These are phyloP conservation scores for Colletotrichum sp. DNA, from an alignment of 2,329 filamentous ascomycete genomes.

Conservation along the genomic window DNA sequence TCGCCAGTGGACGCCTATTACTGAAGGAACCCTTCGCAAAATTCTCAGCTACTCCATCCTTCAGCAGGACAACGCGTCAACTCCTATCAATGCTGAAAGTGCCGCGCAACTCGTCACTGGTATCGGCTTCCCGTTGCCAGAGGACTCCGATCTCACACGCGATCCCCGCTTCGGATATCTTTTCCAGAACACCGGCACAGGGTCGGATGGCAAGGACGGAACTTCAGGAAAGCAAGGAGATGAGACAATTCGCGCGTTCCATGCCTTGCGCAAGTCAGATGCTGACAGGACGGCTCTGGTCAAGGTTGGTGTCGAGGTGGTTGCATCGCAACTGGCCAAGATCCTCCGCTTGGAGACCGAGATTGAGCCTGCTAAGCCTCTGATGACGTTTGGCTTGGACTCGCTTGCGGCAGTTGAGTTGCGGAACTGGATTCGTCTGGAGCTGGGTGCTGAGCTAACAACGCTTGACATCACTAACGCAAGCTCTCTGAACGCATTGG, in stretches of 20 bases:
- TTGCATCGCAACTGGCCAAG: slow-evolving; percentile 27
- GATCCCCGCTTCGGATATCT: slow-evolving; percentile 8
- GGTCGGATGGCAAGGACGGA: not conserved
- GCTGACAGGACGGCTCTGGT: slow-evolving; percentile 22
- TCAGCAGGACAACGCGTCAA: slow-evolving; percentile 25
- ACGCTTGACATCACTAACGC: slow-evolving; percentile 34
- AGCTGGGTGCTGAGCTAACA: slow-evolving; percentile 29
- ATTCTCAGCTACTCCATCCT: slow-evolving; percentile 32
- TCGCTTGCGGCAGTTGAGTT: slow-evolving; percentile 34
- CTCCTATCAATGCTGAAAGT: slow-evolving; percentile 4
- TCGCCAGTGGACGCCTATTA: slow-evolving; percentile 23
- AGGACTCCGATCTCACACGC: slow-evolving; percentile 24
- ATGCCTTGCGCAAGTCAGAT: slow-evolving; percentile 26
- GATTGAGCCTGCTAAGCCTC: slow-evolving; percentile 28
- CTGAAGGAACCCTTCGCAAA: slow-evolving; percentile 30
- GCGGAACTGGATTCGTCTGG: slow-evolving; percentile 27
- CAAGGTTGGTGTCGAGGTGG: slow-evolving; percentile 23
- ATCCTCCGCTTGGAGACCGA: slow-evolving; percentile 26
- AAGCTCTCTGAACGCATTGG: slow-evolving; percentile 26
- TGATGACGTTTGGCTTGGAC: slow-evolving; percentile 32
- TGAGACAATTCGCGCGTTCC: not conserved
- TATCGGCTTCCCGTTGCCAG: slow-evolving; percentile 27
- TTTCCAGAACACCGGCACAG: not conserved
- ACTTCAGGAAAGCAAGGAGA: not conserved
- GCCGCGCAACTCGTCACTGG: slow-evolving; percentile 30